Base-by-base conservation (phyloP, 2,329 filamentous ascomycete species). In the Talaromyces sp. region DNA sequence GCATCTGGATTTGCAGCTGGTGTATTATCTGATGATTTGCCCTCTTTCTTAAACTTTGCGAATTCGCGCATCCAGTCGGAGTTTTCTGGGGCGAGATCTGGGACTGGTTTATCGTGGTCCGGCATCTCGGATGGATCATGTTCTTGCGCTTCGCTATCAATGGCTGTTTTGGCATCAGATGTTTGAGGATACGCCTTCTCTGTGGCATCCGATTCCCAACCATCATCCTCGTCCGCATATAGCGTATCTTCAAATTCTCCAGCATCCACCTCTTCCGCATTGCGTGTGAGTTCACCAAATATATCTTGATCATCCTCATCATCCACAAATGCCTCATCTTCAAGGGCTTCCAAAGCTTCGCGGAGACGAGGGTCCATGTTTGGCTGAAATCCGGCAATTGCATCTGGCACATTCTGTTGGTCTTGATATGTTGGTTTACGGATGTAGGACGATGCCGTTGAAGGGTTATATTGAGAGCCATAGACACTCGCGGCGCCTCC, bases 311-410 rank as follows among this genome's bases (percentile, higher is more conserved):
- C 87, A 33, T 86, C 84, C 41, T 94, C 87, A 7, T 91, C 85
- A 58, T 91, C 94, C 1, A 99, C 93, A 74, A 92, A 99, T 2
- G 90, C 94, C 27, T 99, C 95, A 73, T 99, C 95, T 58, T 99
- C 95, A 35, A 99, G 81, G 11, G 95, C 95, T 78, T 97, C 93
- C 27, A 99, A 80, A 5, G 93, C 93, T 77, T 99, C 95, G 54
- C 95, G 86, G 70, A 99, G 77, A 45, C 94, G 85, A 2, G 93
- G 93, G 73, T 99, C 96, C 95, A 99, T 98, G 74, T 98, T 93
- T 7, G 96, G 95, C 78, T 99, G 90, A 77, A 99, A 97, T 0
- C 95, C 95, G 2, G 91, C 90, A 72, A 99, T 91, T 8, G 88
- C 89, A 79, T 99, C 95, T 0, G 95, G 95, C 0, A 98, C 82